Evolutionary conservation across 2,329 filamentous ascomycete species (phyloP).

Genomic region (Sphaerulina musiva): DNA sequence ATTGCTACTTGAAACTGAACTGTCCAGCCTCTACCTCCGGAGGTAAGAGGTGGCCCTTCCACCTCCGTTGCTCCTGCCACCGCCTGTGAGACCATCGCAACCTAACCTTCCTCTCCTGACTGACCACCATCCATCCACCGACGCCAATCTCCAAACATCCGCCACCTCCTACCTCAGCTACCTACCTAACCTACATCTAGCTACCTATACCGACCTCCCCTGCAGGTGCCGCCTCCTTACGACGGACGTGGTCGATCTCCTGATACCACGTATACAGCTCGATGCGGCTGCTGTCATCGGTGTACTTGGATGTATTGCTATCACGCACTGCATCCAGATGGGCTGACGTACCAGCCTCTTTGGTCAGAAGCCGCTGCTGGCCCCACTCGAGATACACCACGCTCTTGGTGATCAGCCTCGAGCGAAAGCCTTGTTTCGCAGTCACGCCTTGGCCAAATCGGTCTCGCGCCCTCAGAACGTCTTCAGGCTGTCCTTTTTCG

Average conservation of each 20-base stretch:
- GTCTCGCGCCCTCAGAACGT: slow-evolving; percentile 1
- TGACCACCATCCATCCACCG: neutral
- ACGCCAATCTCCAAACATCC: neutral
- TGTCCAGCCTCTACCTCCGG: neutral
- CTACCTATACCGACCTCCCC: too few relatives aligned
- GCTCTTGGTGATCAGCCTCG: slow-evolving; percentile 25
- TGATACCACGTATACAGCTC: slow-evolving; percentile 19
- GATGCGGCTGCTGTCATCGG: slow-evolving; percentile 33
- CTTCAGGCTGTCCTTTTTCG: slow-evolving; percentile 9
- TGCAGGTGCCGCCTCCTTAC: neutral
- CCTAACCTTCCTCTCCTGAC: neutral
- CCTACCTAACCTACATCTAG: too few relatives aligned
- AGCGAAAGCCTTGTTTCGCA: slow-evolving; percentile 23
- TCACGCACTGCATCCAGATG: slow-evolving; percentile 25
- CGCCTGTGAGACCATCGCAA: too few relatives aligned
- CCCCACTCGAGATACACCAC: slow-evolving; percentile 29
- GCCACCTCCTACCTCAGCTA: neutral
- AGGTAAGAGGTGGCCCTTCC: too few relatives aligned
- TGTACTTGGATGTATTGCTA: slow-evolving; percentile 24
- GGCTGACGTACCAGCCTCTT: slow-evolving; percentile 27
- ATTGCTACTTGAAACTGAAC: neutral
- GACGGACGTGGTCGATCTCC: neutral
- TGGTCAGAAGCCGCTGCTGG: slow-evolving; percentile 27
- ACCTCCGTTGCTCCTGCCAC: too few relatives aligned
- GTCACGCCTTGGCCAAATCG: neutral